These are phyloP conservation scores for Aphelidium insulamus DNA, from an alignment of 371 early-diverging fungal genomes.

Conservation along the genomic window DNA sequence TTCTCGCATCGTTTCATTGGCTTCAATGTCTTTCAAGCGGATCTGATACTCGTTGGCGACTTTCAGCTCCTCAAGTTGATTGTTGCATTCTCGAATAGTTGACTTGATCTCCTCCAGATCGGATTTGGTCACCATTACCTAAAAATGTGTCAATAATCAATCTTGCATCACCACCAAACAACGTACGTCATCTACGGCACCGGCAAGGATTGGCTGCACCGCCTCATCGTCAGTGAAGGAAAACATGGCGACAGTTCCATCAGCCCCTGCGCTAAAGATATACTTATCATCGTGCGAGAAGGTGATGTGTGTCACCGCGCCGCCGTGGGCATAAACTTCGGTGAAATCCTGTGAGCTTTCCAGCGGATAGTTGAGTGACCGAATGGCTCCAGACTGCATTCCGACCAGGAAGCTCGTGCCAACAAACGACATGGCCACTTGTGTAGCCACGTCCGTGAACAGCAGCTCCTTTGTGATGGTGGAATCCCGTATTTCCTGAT, in stretches of 20 bases:
- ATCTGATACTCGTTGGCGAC: constrained; percentile 17
- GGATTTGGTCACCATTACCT: constrained; percentile 24
- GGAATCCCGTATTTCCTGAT: constrained; percentile 2
- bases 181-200: constrained; percentile 1
- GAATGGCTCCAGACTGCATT: background rate
- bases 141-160: background rate
- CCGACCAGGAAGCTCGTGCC: constrained; percentile 5
- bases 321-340: constrained; percentile 4
- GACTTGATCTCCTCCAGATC: constrained; percentile 17
- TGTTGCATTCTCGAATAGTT: constrained; percentile 13
- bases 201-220: constrained; percentile 2
- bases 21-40: constrained; percentile 13
- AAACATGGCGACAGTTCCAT: constrained; percentile 4
- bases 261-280: constrained; percentile 2
- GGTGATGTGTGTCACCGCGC: constrained; percentile 1
- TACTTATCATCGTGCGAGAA: constrained; percentile 4
- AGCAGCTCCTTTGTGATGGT: constrained; percentile 1
- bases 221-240: constrained; percentile 3
- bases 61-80: constrained; percentile 20
- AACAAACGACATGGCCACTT: constrained; percentile 2
- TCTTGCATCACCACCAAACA: background rate
- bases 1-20: constrained; percentile 15
- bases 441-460: background rate
- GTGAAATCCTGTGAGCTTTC: constrained; percentile 2
- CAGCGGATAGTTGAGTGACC: constrained; percentile 3